Conservation (phyloP, 2,329 filamentous ascomycete genomes). For the Trichoderma semiorbis region DNA sequence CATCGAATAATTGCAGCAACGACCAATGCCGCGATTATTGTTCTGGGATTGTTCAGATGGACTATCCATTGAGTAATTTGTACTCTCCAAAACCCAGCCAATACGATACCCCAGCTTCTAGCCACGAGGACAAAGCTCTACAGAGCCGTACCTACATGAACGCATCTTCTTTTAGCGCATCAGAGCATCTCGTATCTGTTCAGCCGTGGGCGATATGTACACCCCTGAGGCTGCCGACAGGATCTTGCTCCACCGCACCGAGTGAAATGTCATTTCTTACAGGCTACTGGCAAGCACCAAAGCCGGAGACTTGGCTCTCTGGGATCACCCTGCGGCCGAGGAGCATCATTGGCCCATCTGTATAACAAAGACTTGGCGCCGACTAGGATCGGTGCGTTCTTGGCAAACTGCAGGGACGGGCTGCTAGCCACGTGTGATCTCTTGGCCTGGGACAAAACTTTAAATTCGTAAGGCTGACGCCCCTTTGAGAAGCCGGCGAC, state of each 20-base stretch:
- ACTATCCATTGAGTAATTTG: background rate
- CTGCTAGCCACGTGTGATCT: background rate
- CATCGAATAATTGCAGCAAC: background rate
- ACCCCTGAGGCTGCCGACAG: background rate
- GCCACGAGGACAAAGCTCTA: background rate
- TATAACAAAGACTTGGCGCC: background rate
- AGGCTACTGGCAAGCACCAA: background rate
- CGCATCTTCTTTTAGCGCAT: background rate
- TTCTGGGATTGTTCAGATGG: too few species aligned
- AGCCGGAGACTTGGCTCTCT: slow-evolving; percentile 7
- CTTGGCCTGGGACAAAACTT: background rate
- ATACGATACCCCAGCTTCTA: background rate
- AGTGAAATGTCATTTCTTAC: slow-evolving; percentile 1
- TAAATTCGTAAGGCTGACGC: background rate
- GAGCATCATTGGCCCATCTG: background rate
- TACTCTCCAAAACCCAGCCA: background rate
- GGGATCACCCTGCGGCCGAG: background rate
- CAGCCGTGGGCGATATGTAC: background rate
- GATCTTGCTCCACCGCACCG: background rate
- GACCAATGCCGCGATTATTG: background rate
- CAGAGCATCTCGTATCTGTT: background rate
- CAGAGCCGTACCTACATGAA: background rate
- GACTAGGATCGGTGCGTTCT: background rate
- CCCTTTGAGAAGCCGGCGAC: background rate
- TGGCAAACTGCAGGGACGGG: background rate